Percentiles rank a stretch among this genome's conserved stretches.
phyloP scores from a whole-genome alignment of 352 stramenopile genomes.

The Phytopythium boreale region DNA sequence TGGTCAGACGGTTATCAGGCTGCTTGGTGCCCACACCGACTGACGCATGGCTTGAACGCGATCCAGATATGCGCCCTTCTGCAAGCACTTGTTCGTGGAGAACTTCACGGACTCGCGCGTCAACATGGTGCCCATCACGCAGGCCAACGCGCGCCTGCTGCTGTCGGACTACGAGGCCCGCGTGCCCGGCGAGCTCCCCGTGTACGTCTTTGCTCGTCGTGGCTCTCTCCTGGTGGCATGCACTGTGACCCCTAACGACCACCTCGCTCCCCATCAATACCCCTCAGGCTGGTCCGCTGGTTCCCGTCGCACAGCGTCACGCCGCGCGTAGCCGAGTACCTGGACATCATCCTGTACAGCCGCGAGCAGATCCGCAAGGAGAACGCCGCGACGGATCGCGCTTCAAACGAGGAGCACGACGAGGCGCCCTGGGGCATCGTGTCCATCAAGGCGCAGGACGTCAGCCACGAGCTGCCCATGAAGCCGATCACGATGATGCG shows the following conservation, averaged over 20 bases:
- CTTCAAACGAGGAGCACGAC: constrained; percentile 35
- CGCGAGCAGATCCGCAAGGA: constrained; percentile 97
- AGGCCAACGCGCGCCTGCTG: constrained; percentile 92
- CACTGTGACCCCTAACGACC: background rate
- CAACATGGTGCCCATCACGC: constrained; percentile 91
- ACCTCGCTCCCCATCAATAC: background rate
- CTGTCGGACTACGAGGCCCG: constrained; percentile 93
- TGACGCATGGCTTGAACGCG: too few relatives aligned
- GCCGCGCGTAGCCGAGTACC: constrained; percentile 87
- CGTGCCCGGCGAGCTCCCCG: constrained; percentile 92
- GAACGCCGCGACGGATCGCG: constrained; percentile 80
- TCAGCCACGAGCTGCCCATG: constrained; percentile 96
- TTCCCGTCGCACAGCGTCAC: constrained; percentile 92
- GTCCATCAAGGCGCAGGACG: constrained; percentile 96
- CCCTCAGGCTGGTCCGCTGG: constrained; percentile 68
- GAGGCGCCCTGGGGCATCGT: constrained; percentile 93
- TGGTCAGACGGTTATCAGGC: background rate
- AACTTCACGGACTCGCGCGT: constrained; percentile 92
- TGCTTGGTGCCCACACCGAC: constrained; percentile 1
- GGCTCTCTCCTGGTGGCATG: background rate
- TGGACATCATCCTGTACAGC: constrained; percentile 99
- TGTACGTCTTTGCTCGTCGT: constrained; percentile 43
- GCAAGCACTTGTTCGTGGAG: constrained; percentile 97
- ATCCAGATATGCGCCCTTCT: constrained; percentile 96
- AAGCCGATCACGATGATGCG: constrained; percentile 98